Base-by-base conservation (phyloP, 371 early-diverging fungal species). In the Lichtheimia hyalospora region DNA sequence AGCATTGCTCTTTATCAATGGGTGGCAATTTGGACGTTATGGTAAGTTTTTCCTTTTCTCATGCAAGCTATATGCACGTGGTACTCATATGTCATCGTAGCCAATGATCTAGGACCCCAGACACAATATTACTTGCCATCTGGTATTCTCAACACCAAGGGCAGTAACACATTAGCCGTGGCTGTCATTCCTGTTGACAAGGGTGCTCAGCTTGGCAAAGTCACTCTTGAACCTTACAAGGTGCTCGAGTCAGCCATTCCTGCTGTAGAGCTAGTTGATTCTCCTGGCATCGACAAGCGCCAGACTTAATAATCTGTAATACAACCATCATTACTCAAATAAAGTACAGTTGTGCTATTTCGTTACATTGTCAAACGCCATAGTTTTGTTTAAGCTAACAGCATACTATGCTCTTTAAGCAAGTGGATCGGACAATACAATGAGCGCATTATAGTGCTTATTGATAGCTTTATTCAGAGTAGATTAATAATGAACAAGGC, bases 11-110 rank as follows among this genome's bases (percentile, higher is more conserved):
- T 68, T 51, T 51, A 52, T 68, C 39, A 68, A 68, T 41, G 69
- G 69, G 4, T 68, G 69, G 69, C 64, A 68, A 34, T 49, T 68
- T 16, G 68, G 68, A 15, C 60, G 60, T 18, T 66, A 66, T 43
- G 64, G 64, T 57, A 28, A 43, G 27, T 53, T 7, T 10, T 34
- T 34, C 10, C 43, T 7, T 10, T 34, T 34, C 10, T 34, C 34
- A 34, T 34, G 10, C 34, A 34, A 34, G 34, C 10, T 34, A 10
- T 34, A 24, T 15, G 2, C 5, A 24, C 6, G 4, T 5, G 51
- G 14, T 21, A 51, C 5, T 51, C 24, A 24, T 15, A 13, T 51
- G 8, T n/a, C n/a, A 14, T 12, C 25, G 20, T 39, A 63, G 66
- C 58, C 49, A 66, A 66, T 49, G 66, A 61, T 24, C 48, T 66